phyloP scores from a whole-genome alignment of 108 stramenopile genomes.

The Aureococcus anophagefferens region DNA sequence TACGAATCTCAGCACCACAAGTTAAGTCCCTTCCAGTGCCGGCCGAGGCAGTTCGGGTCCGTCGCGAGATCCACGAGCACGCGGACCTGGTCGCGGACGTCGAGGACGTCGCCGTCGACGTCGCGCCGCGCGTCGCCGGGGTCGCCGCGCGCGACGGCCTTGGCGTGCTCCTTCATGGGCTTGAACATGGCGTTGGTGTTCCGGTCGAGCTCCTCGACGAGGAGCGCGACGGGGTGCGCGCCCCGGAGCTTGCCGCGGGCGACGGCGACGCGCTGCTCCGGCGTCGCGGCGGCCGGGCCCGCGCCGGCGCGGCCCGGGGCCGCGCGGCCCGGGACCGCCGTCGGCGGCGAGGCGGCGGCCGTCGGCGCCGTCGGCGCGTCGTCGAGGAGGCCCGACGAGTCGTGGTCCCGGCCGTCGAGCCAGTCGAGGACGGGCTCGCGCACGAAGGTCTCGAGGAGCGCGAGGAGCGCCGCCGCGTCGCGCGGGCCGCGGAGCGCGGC shows the following conservation, averaged over 20 bases:
- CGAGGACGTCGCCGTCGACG: constrained; percentile 4
- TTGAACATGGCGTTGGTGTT: neutral
- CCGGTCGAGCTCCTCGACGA: constrained; percentile 21
- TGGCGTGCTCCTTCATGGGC: neutral
- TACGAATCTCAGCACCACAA: too few relatives aligned
- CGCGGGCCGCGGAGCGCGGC: constrained; percentile 3
- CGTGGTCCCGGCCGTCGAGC: neutral
- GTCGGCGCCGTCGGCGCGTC: too few relatives aligned
- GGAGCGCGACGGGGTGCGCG: constrained; percentile 20
- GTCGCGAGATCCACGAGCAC: constrained; percentile 38
- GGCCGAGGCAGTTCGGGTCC: constrained; percentile 34
- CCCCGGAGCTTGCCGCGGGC: constrained; percentile 31
- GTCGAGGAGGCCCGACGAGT: neutral
- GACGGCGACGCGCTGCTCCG: constrained; percentile 13
- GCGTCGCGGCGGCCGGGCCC: neutral
- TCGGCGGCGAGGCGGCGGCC: neutral
- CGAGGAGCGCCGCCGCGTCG: constrained; percentile 11
- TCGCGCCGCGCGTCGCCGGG: neutral
- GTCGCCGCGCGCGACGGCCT: neutral
- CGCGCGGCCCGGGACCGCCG: too few relatives aligned
- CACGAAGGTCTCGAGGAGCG: constrained; percentile 36
- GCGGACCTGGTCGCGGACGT: constrained; percentile 36
- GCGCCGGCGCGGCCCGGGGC: neutral
- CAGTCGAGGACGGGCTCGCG: constrained; percentile 43
- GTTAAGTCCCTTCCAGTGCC: constrained; percentile 31